These are phyloP conservation scores for Pseudonitzschia multiseries DNA, from an alignment of 108 stramenopile species.

Conservation along the genomic window DNA sequence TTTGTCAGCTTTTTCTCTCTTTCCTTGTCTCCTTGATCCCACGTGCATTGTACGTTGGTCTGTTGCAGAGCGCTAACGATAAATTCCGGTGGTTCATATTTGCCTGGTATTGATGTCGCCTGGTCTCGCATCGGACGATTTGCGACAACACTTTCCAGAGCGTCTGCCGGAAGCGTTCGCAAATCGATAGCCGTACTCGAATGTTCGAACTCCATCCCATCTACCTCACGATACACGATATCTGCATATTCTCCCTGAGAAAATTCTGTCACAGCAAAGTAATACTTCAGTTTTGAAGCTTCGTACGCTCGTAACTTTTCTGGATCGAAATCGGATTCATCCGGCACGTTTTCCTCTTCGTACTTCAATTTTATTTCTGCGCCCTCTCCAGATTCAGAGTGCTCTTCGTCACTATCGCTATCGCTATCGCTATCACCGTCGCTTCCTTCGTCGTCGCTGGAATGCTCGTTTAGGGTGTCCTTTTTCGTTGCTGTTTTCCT, in stretches of 20 bases:
- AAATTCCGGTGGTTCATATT: constrained; percentile 91
- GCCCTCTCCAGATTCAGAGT: constrained; percentile 10
- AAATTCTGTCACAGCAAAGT: constrained; percentile 93
- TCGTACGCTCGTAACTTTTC: constrained; percentile 95
- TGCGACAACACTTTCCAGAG: constrained; percentile 52
- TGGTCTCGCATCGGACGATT: constrained; percentile 75
- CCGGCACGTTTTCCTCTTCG: constrained; percentile 16
- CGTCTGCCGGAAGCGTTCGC: constrained; percentile 79
- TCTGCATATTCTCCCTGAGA: constrained; percentile 72
- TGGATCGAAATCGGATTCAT: constrained; percentile 77
- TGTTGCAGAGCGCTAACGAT: constrained; percentile 88
- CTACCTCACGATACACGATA: constrained; percentile 82
- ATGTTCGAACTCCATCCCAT: constrained; percentile 96
- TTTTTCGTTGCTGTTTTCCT: constrained; percentile 19
- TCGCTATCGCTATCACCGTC: constrained; percentile 23
- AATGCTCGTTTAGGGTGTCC: constrained; percentile 2
- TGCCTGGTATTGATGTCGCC: constrained; percentile 68
- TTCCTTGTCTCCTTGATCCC: constrained; percentile 94
- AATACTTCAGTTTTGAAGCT: constrained; percentile 92
- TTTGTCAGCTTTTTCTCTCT: constrained; percentile 81
- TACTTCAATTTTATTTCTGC: not conserved
- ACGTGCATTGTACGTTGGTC: constrained; percentile 91
- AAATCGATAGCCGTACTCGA: constrained; percentile 90
- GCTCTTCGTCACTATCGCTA: constrained; percentile 27
- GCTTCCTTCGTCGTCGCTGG: constrained; percentile 29